Evolutionary conservation across 2,329 filamentous ascomycete genomes (phyloP).

Genomic region (Onygenales sp.): DNA sequence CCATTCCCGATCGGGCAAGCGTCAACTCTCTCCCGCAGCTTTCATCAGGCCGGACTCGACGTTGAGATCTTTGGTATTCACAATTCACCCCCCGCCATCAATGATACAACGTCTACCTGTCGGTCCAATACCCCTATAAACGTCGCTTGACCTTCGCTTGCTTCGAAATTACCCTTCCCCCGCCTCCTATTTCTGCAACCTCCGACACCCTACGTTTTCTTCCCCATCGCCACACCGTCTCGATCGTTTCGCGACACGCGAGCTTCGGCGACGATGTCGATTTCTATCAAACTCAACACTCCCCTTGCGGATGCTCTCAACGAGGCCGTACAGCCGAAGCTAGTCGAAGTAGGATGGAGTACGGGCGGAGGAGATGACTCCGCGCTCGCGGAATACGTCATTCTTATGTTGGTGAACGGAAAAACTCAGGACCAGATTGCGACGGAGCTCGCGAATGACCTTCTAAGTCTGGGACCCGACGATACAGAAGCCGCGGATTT

Average conservation of each 20-base stretch:
- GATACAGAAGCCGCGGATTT: constrained; percentile 78
- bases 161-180: background rate
- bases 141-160: background rate
- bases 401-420: constrained; percentile 93
- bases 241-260: background rate
- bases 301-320: constrained; percentile 78
- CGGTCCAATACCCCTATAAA: background rate
- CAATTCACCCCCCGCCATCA: background rate
- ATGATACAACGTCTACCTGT: background rate
- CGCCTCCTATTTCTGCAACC: background rate
- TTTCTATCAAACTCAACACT: constrained; percentile 67
- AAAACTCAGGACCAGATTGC: constrained; percentile 88
- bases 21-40: background rate
- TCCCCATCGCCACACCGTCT: background rate
- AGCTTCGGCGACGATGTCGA: constrained; percentile 50
- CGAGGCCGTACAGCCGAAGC: constrained; percentile 74
- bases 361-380: constrained; percentile 70
- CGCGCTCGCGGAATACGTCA: constrained; percentile 88
- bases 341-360: constrained; percentile 88
- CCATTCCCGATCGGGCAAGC: too few relatives aligned
- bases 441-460: constrained; percentile 74
- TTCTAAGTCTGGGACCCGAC: constrained; percentile 72
- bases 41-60: background rate
- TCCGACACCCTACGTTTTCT: background rate
- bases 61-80: background rate